A percentile compares a stretch with the other conserved stretches of the same genome.
phyloP scores from a whole-genome alignment of 495 filamentous ascomycete species.

The Penicillium dipodomyicola region DNA sequence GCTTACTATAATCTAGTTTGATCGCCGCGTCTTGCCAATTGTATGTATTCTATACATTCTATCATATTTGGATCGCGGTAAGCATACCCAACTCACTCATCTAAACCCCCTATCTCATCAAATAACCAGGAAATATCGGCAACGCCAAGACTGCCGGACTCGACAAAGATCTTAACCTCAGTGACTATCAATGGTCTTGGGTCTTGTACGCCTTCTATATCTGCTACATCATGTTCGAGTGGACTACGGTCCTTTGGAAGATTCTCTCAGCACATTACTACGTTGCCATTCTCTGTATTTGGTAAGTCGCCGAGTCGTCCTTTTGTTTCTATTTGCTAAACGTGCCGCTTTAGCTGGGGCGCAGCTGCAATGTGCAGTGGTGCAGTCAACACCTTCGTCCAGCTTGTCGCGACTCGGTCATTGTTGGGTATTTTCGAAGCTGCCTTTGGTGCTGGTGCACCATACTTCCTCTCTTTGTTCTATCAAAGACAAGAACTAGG shows the following conservation, averaged over 20 bases:
- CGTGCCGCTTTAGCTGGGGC: constrained; percentile 34
- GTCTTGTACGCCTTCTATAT: constrained; percentile 68
- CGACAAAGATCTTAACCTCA: constrained; percentile 48
- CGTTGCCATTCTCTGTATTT: constrained; percentile 33
- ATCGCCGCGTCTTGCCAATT: constrained; percentile 28
- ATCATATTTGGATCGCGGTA: constrained; percentile 29
- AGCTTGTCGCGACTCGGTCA: constrained; percentile 56
- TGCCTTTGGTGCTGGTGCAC: too few relatives aligned
- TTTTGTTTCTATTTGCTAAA: too few relatives aligned
- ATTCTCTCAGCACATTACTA: constrained; percentile 51
- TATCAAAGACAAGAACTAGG: constrained; percentile 71
- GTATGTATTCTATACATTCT: constrained; percentile 31
- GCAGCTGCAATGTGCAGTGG: constrained; percentile 53
- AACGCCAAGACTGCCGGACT: constrained; percentile 60
- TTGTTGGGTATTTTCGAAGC: constrained; percentile 59
- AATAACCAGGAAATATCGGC: constrained; percentile 47
- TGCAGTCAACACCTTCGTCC: constrained; percentile 51
- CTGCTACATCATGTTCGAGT: constrained; percentile 32
- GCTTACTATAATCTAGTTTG: constrained; percentile 17
- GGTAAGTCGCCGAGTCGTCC: constrained; percentile 15
- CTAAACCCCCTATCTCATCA: background rate
- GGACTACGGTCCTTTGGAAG: constrained; percentile 50
- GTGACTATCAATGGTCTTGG: constrained; percentile 56
- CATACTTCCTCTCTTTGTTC: constrained; percentile 63
- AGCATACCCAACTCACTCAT: background rate